Conservation (phyloP, 306 rosid species). For the Betula pendula region DNA sequence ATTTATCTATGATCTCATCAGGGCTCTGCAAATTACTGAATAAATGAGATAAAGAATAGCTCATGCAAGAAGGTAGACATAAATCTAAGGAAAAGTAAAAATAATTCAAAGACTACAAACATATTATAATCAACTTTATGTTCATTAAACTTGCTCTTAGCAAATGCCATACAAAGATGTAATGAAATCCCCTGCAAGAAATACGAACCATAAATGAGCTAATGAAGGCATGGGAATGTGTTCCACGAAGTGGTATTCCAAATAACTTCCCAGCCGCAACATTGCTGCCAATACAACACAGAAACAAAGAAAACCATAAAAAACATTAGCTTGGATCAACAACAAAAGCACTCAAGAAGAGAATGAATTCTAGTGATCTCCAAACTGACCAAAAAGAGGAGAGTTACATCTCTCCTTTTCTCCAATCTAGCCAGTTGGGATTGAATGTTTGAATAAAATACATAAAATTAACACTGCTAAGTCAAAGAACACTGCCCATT, state of each 20-base stretch:
- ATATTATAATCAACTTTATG: constrained; percentile 12
- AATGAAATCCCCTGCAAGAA: constrained; percentile 27
- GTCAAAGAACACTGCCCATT: not conserved
- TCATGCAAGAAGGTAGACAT: constrained; percentile 17
- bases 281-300: constrained; percentile 60
- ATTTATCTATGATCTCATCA: constrained; percentile 80
- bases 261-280: constrained; percentile 97
- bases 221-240: constrained; percentile 99
- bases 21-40: constrained; percentile 65
- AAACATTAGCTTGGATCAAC: constrained; percentile 5
- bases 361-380: not conserved
- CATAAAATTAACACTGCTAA: not conserved
- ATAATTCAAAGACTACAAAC: not conserved
- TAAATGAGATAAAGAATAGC: constrained; percentile 3
- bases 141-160: constrained; percentile 11
- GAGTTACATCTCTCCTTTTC: not conserved
- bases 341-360: not conserved
- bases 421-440: not conserved
- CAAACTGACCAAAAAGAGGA: constrained; percentile 3
- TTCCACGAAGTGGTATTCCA: constrained; percentile 96
- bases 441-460: not conserved
- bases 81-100: constrained; percentile 7
- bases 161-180: constrained; percentile 22
- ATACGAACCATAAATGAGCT: constrained; percentile 93
- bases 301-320: constrained; percentile 21